A percentile compares a stretch with the other conserved stretches of the same genome.
phyloP scores from a whole-genome alignment of 179 eudicot genomes.

The Silene noctiflora region DNA sequence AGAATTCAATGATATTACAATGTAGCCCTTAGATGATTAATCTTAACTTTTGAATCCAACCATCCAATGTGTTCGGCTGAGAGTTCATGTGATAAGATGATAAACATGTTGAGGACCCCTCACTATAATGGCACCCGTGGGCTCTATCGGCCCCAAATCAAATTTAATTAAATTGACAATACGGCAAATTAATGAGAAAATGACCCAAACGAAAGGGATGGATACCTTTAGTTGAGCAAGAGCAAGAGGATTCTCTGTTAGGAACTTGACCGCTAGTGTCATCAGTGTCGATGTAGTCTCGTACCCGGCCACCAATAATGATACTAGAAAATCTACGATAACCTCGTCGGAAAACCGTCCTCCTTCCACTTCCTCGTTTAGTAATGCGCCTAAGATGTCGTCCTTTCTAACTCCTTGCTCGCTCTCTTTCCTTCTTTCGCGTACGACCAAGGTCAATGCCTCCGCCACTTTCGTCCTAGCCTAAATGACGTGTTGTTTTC shows the following conservation, averaged over 20 bases:
- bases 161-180: background rate
- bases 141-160: slow-evolving; percentile 21
- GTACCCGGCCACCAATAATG: slow-evolving; percentile 85
- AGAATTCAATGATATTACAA: background rate
- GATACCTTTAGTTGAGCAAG: slow-evolving; percentile 74
- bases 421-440: slow-evolving; percentile 58
- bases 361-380: slow-evolving; percentile 67
- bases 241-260: slow-evolving; percentile 86
- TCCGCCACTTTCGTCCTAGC: slow-evolving; percentile 91
- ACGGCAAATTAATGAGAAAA: slow-evolving; percentile 22
- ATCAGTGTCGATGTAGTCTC: slow-evolving; percentile 91
- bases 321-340: slow-evolving; percentile 79
- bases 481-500: slow-evolving; percentile 25
- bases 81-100: slow-evolving; percentile 15
- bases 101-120: slow-evolving; percentile 9
- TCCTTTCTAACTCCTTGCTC: slow-evolving; percentile 67
- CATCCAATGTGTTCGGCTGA: slow-evolving; percentile 7
- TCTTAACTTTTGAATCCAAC: slow-evolving; percentile 5
- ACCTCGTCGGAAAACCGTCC: slow-evolving; percentile 77
- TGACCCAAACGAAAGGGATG: background rate
- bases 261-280: slow-evolving; percentile 84
- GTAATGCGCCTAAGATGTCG: slow-evolving; percentile 76
- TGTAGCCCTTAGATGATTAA: background rate
- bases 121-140: slow-evolving; percentile 31
- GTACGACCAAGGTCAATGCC: slow-evolving; percentile 66